Conservation (phyloP, 768 basidiomycete species). For the Psilocybe tampanensis region DNA sequence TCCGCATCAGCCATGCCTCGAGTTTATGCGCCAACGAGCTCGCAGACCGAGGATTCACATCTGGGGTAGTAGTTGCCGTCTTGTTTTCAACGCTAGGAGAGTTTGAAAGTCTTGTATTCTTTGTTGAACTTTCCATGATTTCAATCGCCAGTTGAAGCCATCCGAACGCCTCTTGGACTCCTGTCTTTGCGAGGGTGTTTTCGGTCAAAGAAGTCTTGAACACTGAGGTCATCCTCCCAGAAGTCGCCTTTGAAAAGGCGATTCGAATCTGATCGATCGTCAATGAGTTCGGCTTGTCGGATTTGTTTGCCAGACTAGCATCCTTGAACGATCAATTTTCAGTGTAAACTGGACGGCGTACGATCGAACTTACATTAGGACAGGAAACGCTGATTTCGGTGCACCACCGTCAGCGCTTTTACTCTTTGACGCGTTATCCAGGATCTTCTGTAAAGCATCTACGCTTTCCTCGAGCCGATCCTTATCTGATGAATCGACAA, state of each 20-base stretch:
- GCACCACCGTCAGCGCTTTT: not conserved
- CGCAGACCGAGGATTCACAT: constrained; percentile 22
- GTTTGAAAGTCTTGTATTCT: not conserved
- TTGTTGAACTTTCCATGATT: constrained; percentile 18
- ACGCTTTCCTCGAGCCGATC: constrained; percentile 54
- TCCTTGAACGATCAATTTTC: not conserved
- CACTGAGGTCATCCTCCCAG: constrained; percentile 29
- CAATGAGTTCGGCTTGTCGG: constrained; percentile 56
- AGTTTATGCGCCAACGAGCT: constrained; percentile 34
- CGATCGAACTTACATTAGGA: constrained; percentile 32
- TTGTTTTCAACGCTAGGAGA: too few species aligned
- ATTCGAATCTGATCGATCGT: constrained; percentile 47
- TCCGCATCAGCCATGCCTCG: constrained; percentile 36
- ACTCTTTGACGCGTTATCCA: not conserved
- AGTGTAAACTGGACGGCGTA: not conserved
- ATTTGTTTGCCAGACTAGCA: constrained; percentile 60
- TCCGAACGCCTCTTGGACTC: constrained; percentile 40
- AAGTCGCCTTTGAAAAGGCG: constrained; percentile 30
- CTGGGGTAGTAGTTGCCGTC: too few species aligned
- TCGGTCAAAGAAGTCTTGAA: constrained; percentile 27
- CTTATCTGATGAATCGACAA: constrained; percentile 60
- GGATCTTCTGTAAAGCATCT: constrained; percentile 44
- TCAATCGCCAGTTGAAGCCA: constrained; percentile 39
- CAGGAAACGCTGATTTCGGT: constrained; percentile 23
- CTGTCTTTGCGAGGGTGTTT: constrained; percentile 16